A percentile compares a stretch with the other conserved stretches of the same genome.
These are phyloP conservation scores for Vanilla planifolia DNA, from an alignment of 106 monocot species.

Conservation along the genomic window DNA sequence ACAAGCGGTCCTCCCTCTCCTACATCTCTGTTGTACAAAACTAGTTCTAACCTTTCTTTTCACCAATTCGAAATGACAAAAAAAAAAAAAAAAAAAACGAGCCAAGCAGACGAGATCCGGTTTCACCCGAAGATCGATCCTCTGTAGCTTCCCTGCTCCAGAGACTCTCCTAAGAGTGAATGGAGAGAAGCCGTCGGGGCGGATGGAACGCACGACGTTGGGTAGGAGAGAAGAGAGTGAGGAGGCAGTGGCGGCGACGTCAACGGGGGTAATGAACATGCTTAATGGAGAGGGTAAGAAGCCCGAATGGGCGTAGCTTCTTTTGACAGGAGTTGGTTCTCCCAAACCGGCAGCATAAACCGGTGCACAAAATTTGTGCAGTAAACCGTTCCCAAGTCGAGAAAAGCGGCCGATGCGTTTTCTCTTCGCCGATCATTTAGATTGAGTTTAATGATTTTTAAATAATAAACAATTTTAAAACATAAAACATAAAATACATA, in stretches of 20 bases:
- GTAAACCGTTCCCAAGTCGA: too few relatives aligned
- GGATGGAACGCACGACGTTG: not conserved
- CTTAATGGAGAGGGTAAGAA: not conserved
- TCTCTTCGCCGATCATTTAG: too few relatives aligned
- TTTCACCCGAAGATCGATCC: not conserved
- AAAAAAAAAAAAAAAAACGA: not conserved
- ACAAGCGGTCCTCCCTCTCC: constrained; percentile 16
- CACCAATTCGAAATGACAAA: not conserved
- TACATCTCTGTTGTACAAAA: not conserved
- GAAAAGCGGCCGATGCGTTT: too few relatives aligned
- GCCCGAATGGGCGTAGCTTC: not conserved
- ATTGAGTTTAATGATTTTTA: too few relatives aligned
- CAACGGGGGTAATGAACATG: not conserved
- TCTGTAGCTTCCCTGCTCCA: not conserved
- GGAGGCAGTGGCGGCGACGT: not conserved
- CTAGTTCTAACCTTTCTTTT: not conserved
- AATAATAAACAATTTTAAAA: too few relatives aligned
- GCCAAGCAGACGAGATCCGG: not conserved
- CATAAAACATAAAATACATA: too few relatives aligned
- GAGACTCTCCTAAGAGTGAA: not conserved
- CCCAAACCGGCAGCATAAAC: not conserved
- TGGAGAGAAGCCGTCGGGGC: not conserved
- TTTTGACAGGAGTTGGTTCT: not conserved
- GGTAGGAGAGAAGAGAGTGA: not conserved
- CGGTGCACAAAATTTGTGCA: too few relatives aligned